These are phyloP conservation scores for Pelargonium citronellum DNA, from an alignment of 441 rosid genomes.

Conservation along the genomic window DNA sequence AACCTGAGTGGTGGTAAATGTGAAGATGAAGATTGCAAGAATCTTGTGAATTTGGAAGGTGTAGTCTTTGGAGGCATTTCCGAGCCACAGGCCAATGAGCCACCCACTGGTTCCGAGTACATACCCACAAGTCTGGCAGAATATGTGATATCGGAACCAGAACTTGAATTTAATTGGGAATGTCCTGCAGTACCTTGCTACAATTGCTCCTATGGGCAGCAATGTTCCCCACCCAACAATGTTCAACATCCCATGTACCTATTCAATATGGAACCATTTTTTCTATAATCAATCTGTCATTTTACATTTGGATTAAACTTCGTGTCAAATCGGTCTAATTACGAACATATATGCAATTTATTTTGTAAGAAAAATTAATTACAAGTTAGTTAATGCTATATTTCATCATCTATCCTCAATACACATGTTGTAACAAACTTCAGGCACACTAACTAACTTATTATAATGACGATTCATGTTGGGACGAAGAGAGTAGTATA, in stretches of 20 bases:
- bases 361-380: no score
- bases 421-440: no score
- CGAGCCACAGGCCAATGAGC: slow-evolving; percentile 39
- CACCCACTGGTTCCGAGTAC: slow-evolving; percentile 36
- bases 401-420: no score
- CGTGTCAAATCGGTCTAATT: no score
- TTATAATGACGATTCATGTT: no score
- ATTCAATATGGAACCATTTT: not conserved
- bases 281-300: no score
- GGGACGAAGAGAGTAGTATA: no score
- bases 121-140: slow-evolving; percentile 42
- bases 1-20: slow-evolving; percentile 46
- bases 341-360: no score
- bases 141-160: slow-evolving; percentile 29
- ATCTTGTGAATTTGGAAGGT: slow-evolving; percentile 31
- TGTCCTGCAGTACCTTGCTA: slow-evolving; percentile 37
- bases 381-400: no score
- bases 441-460: no score
- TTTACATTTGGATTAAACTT: no score
- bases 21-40: slow-evolving; percentile 37
- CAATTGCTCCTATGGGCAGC: slow-evolving; percentile 44
- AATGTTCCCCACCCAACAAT: slow-evolving; percentile 52
- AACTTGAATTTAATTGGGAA: slow-evolving; percentile 21
- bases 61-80: slow-evolving; percentile 34
- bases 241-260: slow-evolving; percentile 49